Base-by-base conservation (phyloP, 2,329 filamentous ascomycete genomes). In the Fusarium succisae region DNA sequence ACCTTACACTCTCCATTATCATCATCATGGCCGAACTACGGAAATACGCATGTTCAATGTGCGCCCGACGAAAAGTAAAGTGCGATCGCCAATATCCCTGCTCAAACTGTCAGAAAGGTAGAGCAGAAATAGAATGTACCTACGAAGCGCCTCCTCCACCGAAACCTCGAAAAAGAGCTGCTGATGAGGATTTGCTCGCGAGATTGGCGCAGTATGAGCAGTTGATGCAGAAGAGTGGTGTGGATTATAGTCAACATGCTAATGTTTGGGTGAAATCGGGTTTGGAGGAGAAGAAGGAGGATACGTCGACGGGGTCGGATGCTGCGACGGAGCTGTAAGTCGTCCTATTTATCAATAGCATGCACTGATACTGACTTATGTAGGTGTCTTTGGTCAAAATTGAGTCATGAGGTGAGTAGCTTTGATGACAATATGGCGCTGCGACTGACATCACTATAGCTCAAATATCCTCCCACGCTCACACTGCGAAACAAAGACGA, bases 11-110 rank as follows among this genome's bases (percentile, higher is more conserved):
- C 20, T 3, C n/a, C 18, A 20, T 15, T 22, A 26, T 54, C 11
- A 8, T 20, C 8, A 44, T 15, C 24, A 44, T 24, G 12, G 51
- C 2, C 20, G 30, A 45, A 5, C 26, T 51, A 11, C 56, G 39
- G n/a, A 78, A 71, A 51, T n/a, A 76, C 9, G 75, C 76, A 6
- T 78, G 76, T 5, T 63, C 63, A 5, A 35, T 74, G 3, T 77
- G 75, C 53, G 64, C 75, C 8, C 75, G 75, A 18, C 75, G 75
- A 5, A 77, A 77, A 18, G 69, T 77, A 4, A 73, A 81, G 58
- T 87, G 85, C 69, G 81, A 87, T 69, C 81, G 81, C 48, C 69
- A 69, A 20, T 74, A 78, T 4, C 84, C 84, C 2, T 87, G 86
- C 62, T 82, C 82, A 13, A 87, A 86, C 68, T 87, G 86, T 60